Base-by-base conservation (phyloP, 2,329 filamentous ascomycete genomes). In the Pseudonectria buxi region DNA sequence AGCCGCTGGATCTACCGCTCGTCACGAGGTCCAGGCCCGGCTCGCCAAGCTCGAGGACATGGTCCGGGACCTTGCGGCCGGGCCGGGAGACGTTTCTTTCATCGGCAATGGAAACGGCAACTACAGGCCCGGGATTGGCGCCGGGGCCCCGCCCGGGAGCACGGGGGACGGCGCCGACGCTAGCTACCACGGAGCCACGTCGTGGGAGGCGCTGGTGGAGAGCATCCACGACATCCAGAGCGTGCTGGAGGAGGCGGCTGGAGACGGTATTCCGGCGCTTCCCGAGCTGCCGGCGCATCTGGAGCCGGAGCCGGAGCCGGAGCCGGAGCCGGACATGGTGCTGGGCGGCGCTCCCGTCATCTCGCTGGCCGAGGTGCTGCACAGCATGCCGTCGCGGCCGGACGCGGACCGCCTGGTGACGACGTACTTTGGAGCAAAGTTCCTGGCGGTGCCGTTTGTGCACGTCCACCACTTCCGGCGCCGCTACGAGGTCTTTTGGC, bases 401-500 rank as follows among this genome's bases (percentile, higher is more conserved):
- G 59, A 64, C 4, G 54, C 56, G 11, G 63, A 69, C 44, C 45
- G 44, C 22, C 44, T 67, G 4, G 41, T 68, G 12, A 36, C 51
- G 4, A 40, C 52, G 12, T 69, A 66, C 47, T 68, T 68, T 40
- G 57, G 55, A 39, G 53, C 57, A 14, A 57, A 59, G 32, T 67
- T 62, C 45, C 47, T 59, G 10, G 56, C 59, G 3, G 50, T 57
- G 0, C 55, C 62, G 4, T 60, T 65, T 39, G 46, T 69, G 15
- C 66, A 69, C 39, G 49, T 54, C 3, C 56, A 53, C 22, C 61
- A 71, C 46, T 74, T 74, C 36, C 62, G 67, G 43, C 59, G 68
- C 3, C 61, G 65, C 26, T 73, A 72, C 45, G 63, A 67, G 27
- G 57, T 56, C 4, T 71, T 74, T 43, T 72, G 70, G 69, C 44